Evolutionary conservation across 352 stramenopile genomes (phyloP).

Genomic region (Peronosclerospora sorghi): DNA sequence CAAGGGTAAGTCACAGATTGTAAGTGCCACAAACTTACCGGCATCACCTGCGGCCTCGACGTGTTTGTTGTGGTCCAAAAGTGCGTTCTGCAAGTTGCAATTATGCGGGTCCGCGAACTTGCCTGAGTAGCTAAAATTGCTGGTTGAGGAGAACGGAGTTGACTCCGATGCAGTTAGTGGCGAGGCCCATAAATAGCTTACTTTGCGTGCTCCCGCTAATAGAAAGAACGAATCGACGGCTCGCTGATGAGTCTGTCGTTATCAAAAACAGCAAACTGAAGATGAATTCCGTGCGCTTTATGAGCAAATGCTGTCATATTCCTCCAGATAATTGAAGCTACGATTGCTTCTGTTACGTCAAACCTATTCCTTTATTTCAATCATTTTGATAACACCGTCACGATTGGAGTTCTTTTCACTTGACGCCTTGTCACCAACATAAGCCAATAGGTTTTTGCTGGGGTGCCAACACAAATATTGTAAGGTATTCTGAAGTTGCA

Average conservation of each 20-base stretch:
- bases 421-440: slow-evolving; percentile 68
- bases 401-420: slow-evolving; percentile 74
- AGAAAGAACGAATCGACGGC: slow-evolving; percentile 13
- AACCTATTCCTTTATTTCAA: slow-evolving; percentile 50
- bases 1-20: slow-evolving; percentile 76
- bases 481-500: slow-evolving; percentile 59
- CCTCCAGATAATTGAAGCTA: slow-evolving; percentile 1
- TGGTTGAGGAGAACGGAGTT: slow-evolving; percentile 52
- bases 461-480: slow-evolving; percentile 80
- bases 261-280: slow-evolving; percentile 25
- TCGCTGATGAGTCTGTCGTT: not conserved
- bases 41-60: slow-evolving; percentile 68
- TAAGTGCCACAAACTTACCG: slow-evolving; percentile 77
- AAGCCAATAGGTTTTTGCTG: slow-evolving; percentile 70
- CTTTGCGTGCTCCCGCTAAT: not conserved
- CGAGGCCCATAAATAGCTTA: slow-evolving; percentile 54
- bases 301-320: slow-evolving; percentile 5
- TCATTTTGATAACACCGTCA: slow-evolving; percentile 77
- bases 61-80: slow-evolving; percentile 70
- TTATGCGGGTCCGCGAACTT: slow-evolving; percentile 51
- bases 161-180: slow-evolving; percentile 83
- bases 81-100: slow-evolving; percentile 31
- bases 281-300: not conserved
- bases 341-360: slow-evolving; percentile 1
- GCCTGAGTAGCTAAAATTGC: slow-evolving; percentile 63